A percentile compares a stretch with the other conserved stretches of the same genome.
phyloP scores from a whole-genome alignment of 108 stramenopile species.

The Parmales sp. region DNA sequence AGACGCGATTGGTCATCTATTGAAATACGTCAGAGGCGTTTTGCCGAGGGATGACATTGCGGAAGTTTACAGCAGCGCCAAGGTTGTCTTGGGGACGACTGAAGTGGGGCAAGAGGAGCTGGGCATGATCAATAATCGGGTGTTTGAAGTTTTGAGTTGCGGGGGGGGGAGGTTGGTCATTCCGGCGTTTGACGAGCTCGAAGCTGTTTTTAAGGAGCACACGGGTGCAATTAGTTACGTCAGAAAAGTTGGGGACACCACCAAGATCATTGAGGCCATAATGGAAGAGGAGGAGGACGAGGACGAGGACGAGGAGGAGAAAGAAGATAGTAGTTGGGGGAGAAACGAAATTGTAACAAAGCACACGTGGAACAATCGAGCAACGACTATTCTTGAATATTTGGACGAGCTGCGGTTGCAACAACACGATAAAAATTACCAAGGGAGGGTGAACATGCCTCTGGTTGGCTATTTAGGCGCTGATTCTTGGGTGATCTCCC shows the following conservation, averaged over 20 bases:
- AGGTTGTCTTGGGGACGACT: slow-evolving; percentile 17
- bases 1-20: neutral
- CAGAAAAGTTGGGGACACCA: neutral
- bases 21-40: neutral
- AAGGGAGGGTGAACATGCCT: neutral
- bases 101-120: neutral
- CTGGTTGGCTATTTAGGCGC: neutral
- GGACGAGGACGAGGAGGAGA: neutral
- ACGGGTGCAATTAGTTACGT: neutral
- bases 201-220: neutral
- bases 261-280: neutral
- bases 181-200: neutral
- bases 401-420: neutral
- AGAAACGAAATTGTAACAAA: neutral
- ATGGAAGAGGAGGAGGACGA: neutral
- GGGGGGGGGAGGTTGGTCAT: neutral
- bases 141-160: neutral
- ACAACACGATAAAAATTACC: neutral
- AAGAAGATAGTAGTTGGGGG: neutral
- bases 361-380: neutral
- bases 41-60: neutral
- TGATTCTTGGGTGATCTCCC: neutral
- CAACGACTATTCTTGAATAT: neutral
- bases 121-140: neutral
- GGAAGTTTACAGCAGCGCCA: neutral